Evolutionary conservation across 257 asterid genomes (phyloP).

Genomic region (Verbascum thapsus): DNA sequence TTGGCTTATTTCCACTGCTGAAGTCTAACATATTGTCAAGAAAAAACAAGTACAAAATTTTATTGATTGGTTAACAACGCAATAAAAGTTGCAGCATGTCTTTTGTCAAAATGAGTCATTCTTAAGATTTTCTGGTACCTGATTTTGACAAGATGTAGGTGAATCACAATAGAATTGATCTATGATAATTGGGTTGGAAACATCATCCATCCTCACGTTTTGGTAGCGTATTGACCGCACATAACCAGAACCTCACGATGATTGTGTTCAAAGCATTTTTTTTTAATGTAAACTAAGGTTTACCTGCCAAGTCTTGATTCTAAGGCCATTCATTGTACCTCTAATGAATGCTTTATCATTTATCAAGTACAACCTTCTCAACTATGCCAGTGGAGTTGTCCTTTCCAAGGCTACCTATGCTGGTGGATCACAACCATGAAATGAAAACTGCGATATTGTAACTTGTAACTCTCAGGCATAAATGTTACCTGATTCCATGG

Average conservation of each 20-base stretch:
- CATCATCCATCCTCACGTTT: slow-evolving; percentile 71
- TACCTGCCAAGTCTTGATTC: slow-evolving; percentile 99
- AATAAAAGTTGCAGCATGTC: slow-evolving; percentile 4
- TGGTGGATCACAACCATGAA: slow-evolving; percentile 40
- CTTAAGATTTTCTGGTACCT: slow-evolving; percentile 38
- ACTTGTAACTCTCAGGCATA: neutral
- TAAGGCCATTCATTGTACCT: slow-evolving; percentile 81
- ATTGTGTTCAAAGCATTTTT: neutral
- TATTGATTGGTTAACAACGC: neutral
- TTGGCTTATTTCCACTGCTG: slow-evolving; percentile 80
- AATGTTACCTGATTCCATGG: slow-evolving; percentile 82
- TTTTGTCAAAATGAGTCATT: no score
- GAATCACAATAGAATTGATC: slow-evolving; percentile 93
- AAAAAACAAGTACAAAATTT: neutral
- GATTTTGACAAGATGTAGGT: slow-evolving; percentile 64
- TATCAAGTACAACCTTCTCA: slow-evolving; percentile 64
- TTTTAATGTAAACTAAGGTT: neutral
- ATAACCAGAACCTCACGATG: slow-evolving; percentile 66
- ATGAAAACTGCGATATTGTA: neutral
- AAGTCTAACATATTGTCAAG: slow-evolving; percentile 42
- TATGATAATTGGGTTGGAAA: slow-evolving; percentile 81
- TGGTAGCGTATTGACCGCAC: slow-evolving; percentile 67
- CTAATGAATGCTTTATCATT: slow-evolving; percentile 62
- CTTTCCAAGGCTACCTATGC: slow-evolving; percentile 98
- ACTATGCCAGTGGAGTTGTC: slow-evolving; percentile 75